phyloP scores from a whole-genome alignment of 495 filamentous ascomycete genomes.

The Friedmanniomyces simplex region DNA sequence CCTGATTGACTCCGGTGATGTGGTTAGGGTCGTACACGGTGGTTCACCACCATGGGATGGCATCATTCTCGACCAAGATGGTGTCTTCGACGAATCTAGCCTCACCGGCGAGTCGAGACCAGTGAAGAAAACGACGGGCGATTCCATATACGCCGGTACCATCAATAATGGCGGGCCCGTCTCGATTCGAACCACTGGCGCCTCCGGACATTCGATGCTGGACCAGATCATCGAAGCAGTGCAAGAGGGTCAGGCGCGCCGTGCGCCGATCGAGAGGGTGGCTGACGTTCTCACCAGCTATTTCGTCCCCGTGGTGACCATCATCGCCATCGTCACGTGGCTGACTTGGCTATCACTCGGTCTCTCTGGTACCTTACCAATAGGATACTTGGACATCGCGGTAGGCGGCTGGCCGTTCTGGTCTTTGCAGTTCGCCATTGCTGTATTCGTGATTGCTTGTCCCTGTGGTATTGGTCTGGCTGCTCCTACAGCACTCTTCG shows the following conservation, averaged over 20 bases:
- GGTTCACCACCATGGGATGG: conserved; percentile 82
- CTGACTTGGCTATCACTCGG: conserved; percentile 74
- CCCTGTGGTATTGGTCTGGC: conserved; percentile 88
- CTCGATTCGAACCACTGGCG: conserved; percentile 55
- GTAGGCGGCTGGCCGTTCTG: conserved; percentile 77
- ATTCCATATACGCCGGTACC: conserved; percentile 73
- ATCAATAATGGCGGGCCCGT: conserved; percentile 71
- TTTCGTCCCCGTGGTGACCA: conserved; percentile 78
- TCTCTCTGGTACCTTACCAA: conserved; percentile 53
- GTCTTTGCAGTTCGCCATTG: conserved; percentile 83
- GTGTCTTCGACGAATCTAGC: conserved; percentile 79
- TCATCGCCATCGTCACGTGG: conserved; percentile 75
- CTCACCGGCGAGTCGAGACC: conserved; percentile 80
- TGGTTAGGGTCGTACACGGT: conserved; percentile 66
- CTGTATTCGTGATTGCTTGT: conserved; percentile 91
- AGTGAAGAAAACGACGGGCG: conserved; percentile 58
- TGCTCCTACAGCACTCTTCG: conserved; percentile 86
- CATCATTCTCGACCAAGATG: conserved; percentile 49
- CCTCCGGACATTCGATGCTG: conserved; percentile 73
- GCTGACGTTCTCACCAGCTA: conserved; percentile 78
- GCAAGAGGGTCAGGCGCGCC: conserved; percentile 78
- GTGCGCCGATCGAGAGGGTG: conserved; percentile 76
- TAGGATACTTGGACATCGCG: conserved; percentile 50
- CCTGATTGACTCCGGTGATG: conserved; percentile 71
- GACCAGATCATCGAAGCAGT: conserved; percentile 86